A percentile compares a stretch with the other conserved stretches of the same genome.
Evolutionary conservation across 2,329 filamentous ascomycete species (phyloP).

Genomic region (Drechmeria coniospora): DNA sequence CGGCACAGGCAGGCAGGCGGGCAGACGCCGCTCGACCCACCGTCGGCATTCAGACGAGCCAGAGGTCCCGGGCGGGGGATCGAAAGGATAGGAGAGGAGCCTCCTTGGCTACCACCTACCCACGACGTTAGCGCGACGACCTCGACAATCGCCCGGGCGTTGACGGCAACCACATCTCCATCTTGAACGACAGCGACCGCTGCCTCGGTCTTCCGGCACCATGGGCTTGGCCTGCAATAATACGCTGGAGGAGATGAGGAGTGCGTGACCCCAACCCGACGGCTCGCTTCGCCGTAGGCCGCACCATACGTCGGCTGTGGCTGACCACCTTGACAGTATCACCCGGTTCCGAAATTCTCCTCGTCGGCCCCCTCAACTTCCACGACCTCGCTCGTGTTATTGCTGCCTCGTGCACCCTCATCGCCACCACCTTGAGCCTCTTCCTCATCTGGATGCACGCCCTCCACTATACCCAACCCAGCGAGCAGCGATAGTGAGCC

Average conservation of each 20-base stretch:
- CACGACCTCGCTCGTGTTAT: constrained; percentile 39
- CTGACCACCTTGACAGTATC: constrained; percentile 18
- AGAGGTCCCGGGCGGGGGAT: too few relatives aligned
- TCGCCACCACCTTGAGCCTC: constrained; percentile 37
- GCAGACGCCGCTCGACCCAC: too few relatives aligned
- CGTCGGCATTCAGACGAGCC: too few relatives aligned
- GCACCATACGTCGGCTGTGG: not conserved
- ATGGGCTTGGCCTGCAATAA: constrained; percentile 27
- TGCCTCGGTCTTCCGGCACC: constrained; percentile 2
- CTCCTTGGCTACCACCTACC: too few relatives aligned
- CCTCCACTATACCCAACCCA: constrained; percentile 42
- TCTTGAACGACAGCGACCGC: too few relatives aligned
- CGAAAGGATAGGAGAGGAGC: too few relatives aligned
- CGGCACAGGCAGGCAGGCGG: too few relatives aligned
- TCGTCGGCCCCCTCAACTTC: constrained; percentile 35
- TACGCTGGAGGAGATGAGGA: constrained; percentile 27
- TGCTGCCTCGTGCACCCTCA: constrained; percentile 28
- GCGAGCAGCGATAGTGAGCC: constrained; percentile 41
- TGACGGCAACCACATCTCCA: too few relatives aligned
- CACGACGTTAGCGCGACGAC: too few relatives aligned
- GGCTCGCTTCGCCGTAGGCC: not conserved
- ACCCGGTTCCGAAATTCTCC: constrained; percentile 27
- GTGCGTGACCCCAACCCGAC: constrained; percentile 11
- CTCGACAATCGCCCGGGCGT: too few relatives aligned
- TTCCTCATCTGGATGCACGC: constrained; percentile 45